These are phyloP conservation scores for Musa troglodytarum DNA, from an alignment of 176 grass and related monocot species.

Conservation along the genomic window DNA sequence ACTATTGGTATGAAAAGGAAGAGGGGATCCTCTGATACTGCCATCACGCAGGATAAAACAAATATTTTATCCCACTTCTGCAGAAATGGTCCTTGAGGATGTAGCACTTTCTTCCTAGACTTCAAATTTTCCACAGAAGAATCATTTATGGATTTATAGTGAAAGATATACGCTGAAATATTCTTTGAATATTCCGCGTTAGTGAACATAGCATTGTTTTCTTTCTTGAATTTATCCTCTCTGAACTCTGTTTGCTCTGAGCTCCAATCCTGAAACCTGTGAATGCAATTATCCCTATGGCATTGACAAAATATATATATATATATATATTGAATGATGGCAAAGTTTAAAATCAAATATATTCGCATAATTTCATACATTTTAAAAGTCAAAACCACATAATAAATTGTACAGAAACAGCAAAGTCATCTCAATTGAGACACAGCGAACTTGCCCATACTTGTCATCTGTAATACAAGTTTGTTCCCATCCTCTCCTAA, in stretches of 20 bases:
- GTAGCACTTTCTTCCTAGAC: constrained; percentile 42
- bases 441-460: too few species aligned
- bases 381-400: too few species aligned
- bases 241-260: constrained; percentile 54
- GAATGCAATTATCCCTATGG: neutral
- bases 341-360: too few species aligned
- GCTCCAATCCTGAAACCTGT: constrained; percentile 65
- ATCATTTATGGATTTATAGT: constrained; percentile 40
- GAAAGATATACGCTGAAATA: constrained; percentile 45
- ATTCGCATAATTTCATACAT: too few species aligned
- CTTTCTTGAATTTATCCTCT: constrained; percentile 32
- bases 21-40: constrained; percentile 70
- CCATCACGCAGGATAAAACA: constrained; percentile 66
- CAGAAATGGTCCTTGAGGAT: constrained; percentile 86
- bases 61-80: constrained; percentile 93
- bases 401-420: too few species aligned
- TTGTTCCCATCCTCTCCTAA: too few species aligned
- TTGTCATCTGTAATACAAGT: too few species aligned
- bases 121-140: constrained; percentile 33
- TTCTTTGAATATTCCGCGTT: constrained; percentile 35
- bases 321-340: neutral
- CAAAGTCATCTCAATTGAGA: too few species aligned
- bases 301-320: neutral
- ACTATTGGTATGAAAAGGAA: constrained; percentile 78
- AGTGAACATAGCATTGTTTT: constrained; percentile 31